Evolutionary conservation across 495 filamentous ascomycete species (phyloP), one percentile per base, ranked within the genome.

Genomic region (Aspergillus affinis): DNA sequence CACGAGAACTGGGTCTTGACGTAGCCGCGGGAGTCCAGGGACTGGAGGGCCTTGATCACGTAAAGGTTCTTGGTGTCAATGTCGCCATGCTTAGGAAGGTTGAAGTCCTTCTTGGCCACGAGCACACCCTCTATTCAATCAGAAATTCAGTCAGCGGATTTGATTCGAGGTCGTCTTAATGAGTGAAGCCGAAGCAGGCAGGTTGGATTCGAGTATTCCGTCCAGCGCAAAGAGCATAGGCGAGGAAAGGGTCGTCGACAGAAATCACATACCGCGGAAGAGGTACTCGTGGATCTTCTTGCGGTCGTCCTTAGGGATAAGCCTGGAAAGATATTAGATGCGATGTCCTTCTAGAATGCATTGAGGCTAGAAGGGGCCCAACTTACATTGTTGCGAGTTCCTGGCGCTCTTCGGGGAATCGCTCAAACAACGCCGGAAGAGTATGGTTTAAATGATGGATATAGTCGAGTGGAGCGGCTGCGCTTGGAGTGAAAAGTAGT

Each of bases 231-330:
- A 48, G 44, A 48, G 44, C 15, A 26, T 54, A 48, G 26, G 44
- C 55, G 45, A 57, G 18, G 19, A n/a, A 51, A 29, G 45, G 51
- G 19, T 29, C 18, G 30, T 47, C 44, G 51, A 68, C 54, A 57
- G 64, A 48, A 51, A 55, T 71, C 63, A 83, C 84, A 79, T 85
- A 89, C 86, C 86, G 71, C 93, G 91, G 88, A 98, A 98, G 87
- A 98, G 91, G 87, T 98, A 97, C 89, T 98, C 91, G 84, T 98
- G 95, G 84, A 98, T 97, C 88, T 94, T 93, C 89, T 98, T 98
- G 82, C 94, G 92, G 83, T 98, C 94, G 77, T 90, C 88, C 87
- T 98, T 98, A 73, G 94, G 94, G 82, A 98, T 98, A 85, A 98
- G 88, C 93, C 87, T 92, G 69, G 41, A 48, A 51, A 62, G 56